Evolutionary conservation across 164 flowering plant genomes (phyloP), one percentile per base, ranked within the genome.

Genomic region (Magnolia changhungtana): DNA sequence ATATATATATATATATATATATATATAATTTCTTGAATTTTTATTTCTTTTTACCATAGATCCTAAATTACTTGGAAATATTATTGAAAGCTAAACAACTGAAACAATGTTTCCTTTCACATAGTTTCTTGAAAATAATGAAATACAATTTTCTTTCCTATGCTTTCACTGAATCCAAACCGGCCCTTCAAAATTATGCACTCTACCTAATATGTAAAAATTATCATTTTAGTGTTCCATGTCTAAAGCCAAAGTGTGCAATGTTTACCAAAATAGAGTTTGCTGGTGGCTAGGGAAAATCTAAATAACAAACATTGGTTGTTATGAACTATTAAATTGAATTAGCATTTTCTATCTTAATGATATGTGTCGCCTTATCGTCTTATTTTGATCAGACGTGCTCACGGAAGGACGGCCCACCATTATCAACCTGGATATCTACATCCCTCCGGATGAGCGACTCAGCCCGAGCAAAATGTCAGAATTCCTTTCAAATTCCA

Each of bases 381-480:
- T 37, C 23, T 27, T 52, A 52, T 51, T 67, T 2, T 69, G 71
- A 18, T 64, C 72, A 85, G 89, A 87, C 81, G 79, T 78, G 23
- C 76, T 64, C 0, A 72, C 76, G 0, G 89, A 87, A 72, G 83
- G 86, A 73, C 59, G 85, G 73, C 83, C 85, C 7, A 78, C 71
- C 1, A 66, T 80, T 8, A 29, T 55, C 73, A 85, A 82, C 72
- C 71, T 85, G 63, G 77, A 81, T 31, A 63, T 84, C 49, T 87
- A 87, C 55, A 86, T 84, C 29, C 89, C 89, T 1, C 83, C 86
- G n/a, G 88, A 87, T 68, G 89, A 87, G 52, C 74, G 82, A 19
- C 84, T 87, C 63, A 82, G 86, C 24, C 84, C 82, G 19, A 11
- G 68, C 75, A 85, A 87, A 74, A 49, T 84, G 80, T 76, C 85